Percentiles rank a stretch among this genome's conserved stretches.
These are phyloP conservation scores for Mentha longifolia DNA, from an alignment of 257 asterid genomes.

Conservation along the genomic window DNA sequence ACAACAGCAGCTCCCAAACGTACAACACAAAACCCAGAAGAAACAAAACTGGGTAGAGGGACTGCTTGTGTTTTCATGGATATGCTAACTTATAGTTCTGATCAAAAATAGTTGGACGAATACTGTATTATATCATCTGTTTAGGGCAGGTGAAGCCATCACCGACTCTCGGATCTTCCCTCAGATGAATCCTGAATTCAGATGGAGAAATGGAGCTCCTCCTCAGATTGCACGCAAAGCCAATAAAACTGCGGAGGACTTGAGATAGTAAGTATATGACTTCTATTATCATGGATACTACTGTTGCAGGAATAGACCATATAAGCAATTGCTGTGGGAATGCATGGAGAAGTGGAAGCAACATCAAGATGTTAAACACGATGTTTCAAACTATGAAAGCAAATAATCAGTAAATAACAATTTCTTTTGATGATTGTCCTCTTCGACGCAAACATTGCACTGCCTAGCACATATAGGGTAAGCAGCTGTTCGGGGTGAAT, in stretches of 20 bases:
- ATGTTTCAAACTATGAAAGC: neutral
- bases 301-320: constrained; percentile 15
- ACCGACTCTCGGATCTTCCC: constrained; percentile 25
- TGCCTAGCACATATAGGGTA: constrained; percentile 11
- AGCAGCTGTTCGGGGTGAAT: neutral
- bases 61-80: constrained; percentile 28
- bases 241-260: constrained; percentile 62
- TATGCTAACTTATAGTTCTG: constrained; percentile 24
- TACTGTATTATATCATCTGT: constrained; percentile 29
- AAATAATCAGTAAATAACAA: neutral
- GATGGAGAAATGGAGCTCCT: constrained; percentile 31
- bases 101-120: constrained; percentile 18
- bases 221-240: constrained; percentile 50
- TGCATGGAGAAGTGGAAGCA: neutral
- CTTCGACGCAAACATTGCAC: neutral
- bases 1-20: constrained; percentile 29
- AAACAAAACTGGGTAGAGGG: constrained; percentile 3
- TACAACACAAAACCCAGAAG: constrained; percentile 29
- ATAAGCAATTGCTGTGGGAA: neutral
- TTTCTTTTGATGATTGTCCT: neutral
- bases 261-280: constrained; percentile 4
- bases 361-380: neutral
- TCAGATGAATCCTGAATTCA: constrained; percentile 32
- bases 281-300: neutral
- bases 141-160: constrained; percentile 23